Evolutionary conservation across 805 yeast species (phyloP), one percentile per base, ranked within the genome.

Genomic region (Saturnispora silvae): DNA sequence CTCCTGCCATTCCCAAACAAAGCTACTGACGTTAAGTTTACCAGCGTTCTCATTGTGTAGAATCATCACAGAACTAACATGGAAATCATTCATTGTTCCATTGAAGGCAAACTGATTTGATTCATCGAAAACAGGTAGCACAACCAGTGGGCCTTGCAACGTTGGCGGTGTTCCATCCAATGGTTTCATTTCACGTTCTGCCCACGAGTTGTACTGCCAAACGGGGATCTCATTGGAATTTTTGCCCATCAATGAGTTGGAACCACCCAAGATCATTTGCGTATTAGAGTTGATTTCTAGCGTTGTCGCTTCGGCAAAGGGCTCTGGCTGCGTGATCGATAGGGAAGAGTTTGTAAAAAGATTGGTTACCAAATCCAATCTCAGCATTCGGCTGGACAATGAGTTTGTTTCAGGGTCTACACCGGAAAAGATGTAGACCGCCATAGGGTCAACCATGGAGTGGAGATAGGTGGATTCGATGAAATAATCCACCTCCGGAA

Each of bases 161-260:
- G 61, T 48, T 43, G 54, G 47, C 28, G 56, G 45, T 1, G 61
- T 58, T n/a, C n/a, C n/a, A n/a, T n/a, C n/a, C n/a, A n/a, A n/a
- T n/a, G n/a, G n/a, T n/a, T n/a, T n/a, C n/a, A n/a, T n/a, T 0
- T 63, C 46, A 40, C 60, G 58, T 51, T 74, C 81, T 3, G 81
- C 68, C 94, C 94, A 83, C 7, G 81, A 59, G 34, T 64, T 62
- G 42, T 72, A 74, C 46, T 75, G 76, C 82, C 86, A 81, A 2
- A 78, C 55, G 0, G 92, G 89, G 15, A 80, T 58, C 54, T 81
- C 92, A 46, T 68, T 67, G 77, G 81, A 6, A 10, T 25, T 71
- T 25, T 81, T 70, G 85, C 87, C 81, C 1, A 85, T 85, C 3
- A 58, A 48, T 5, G 53, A 47, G 3, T 82, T 68, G 37, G 63